Evolutionary conservation across 306 rosid genomes (phyloP).

Genomic region (Cucurbita ficifolia): DNA sequence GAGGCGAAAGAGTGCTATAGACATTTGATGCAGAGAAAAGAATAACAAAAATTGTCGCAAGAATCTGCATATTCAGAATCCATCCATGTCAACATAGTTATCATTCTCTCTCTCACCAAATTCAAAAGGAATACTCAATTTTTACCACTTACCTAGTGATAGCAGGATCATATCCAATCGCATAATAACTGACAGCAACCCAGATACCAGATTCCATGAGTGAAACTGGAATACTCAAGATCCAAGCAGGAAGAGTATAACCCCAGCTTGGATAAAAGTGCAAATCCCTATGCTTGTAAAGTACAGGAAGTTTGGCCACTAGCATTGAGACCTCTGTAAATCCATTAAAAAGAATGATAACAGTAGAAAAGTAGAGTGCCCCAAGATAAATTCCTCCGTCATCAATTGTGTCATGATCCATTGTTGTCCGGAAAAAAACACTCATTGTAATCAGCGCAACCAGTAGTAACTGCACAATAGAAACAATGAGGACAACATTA

Average conservation of each 20-base stretch:
- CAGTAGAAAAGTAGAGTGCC: constrained; percentile 86
- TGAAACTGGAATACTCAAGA: constrained; percentile 71
- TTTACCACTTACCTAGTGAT: constrained; percentile 42
- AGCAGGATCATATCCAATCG: constrained; percentile 89
- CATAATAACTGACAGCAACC: constrained; percentile 81
- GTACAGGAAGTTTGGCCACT: constrained; percentile 90
- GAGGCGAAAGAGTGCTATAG: constrained; percentile 79
- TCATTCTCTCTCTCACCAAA: background rate
- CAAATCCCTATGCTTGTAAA: constrained; percentile 97
- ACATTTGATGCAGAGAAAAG: constrained; percentile 95
- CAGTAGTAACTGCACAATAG: constrained; percentile 43
- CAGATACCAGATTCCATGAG: constrained; percentile 87
- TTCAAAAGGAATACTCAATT: background rate
- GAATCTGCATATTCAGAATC: constrained; percentile 45
- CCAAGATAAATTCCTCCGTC: constrained; percentile 91
- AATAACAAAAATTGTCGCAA: constrained; percentile 59
- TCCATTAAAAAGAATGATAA: constrained; percentile 91
- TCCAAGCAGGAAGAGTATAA: constrained; percentile 88
- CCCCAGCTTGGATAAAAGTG: constrained; percentile 97
- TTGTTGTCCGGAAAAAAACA: constrained; percentile 87
- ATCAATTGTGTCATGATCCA: constrained; percentile 74
- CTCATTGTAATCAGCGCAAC: constrained; percentile 94
- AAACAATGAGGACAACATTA: constrained; percentile 18
- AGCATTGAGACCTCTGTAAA: constrained; percentile 95
- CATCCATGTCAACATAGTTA: constrained; percentile 11